Percentiles rank a stretch among this genome's conserved stretches.
Conservation (phyloP, 352 stramenopile genomes). For the Pythium myriotylum region DNA sequence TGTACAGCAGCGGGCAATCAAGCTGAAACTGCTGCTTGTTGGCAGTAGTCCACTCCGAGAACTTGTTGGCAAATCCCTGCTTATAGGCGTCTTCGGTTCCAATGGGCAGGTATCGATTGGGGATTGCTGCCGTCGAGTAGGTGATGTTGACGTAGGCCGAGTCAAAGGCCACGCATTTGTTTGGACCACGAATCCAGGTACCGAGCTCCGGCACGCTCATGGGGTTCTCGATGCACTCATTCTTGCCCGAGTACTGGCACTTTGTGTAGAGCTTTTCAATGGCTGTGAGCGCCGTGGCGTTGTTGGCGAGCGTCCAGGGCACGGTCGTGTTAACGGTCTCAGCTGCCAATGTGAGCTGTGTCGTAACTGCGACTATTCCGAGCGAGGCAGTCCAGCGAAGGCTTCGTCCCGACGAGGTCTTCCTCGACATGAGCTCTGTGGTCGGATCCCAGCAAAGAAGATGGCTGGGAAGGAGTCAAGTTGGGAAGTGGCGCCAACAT, state of each 20-base stretch:
- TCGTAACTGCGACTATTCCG: conserved; percentile 42
- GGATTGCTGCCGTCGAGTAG: conserved; percentile 34
- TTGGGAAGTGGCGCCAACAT: conserved; percentile 1
- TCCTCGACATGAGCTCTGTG: too few species aligned
- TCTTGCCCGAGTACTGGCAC: conserved; percentile 68
- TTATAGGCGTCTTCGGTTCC: conserved; percentile 49
- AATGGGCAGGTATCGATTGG: conserved; percentile 72
- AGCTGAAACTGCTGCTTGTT: conserved; percentile 69
- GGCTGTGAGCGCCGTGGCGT: conserved; percentile 37
- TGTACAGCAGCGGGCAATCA: conserved; percentile 75
- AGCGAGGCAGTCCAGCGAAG: conserved; percentile 24
- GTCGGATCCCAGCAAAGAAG: not conserved
- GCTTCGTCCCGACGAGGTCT: not conserved
- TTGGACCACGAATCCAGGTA: conserved; percentile 47
- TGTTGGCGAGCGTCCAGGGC: conserved; percentile 39
- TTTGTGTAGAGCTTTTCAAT: conserved; percentile 53
- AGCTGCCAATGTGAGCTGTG: conserved; percentile 7
- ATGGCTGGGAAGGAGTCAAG: not conserved
- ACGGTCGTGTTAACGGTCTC: conserved; percentile 31
- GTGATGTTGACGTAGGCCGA: conserved; percentile 58
- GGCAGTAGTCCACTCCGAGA: conserved; percentile 58
- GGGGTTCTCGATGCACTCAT: conserved; percentile 62
- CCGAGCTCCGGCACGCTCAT: conserved; percentile 50
- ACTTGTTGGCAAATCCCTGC: conserved; percentile 69
- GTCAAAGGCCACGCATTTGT: conserved; percentile 67